Base-by-base conservation (phyloP, 2,329 filamentous ascomycete genomes). In the Fonsecaea monophora region DNA sequence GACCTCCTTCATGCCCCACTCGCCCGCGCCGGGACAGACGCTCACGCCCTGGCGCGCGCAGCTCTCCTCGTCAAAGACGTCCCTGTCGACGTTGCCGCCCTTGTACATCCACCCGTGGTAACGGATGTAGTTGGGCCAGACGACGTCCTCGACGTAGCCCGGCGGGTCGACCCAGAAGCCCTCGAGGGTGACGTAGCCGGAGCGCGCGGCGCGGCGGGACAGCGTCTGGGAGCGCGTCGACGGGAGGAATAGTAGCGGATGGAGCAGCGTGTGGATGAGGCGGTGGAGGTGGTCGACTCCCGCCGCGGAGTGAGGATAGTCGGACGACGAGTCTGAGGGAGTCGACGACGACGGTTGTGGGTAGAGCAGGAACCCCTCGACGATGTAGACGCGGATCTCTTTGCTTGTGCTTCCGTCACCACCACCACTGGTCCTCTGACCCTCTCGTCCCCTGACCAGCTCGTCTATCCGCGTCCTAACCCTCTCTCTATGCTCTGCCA, bases 91-190 rank as follows among this genome's bases (percentile, higher is more conserved):
- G 75, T 75, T 30, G 71, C 55, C 78, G 60, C 62, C 59, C 12
- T 34, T 57, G 61, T 68, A 70, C 77, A 99, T 82, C 84, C 92
- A 96, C 25, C 82, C 82, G 80, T 98, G 94, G 73, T 92, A 87
- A 61, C 86, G 83, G 3, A 91, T 91, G 78, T 97, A 98, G 74
- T 96, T 94, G 3, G 94, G 94, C 95, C 95, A 99, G 4, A 99
- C 95, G 62, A 99, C 86, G 76, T 91, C 87, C 77, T 98, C 94
- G 42, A 98, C 93, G 77, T 98, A 99, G 0, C 92, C 94, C 0
- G 92, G 92, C 0, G 95, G 95, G 78, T 99, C 95, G 64, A 89
- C 85, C 95, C 95, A 99, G 81, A 97, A 99, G 34, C 94, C 94
- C 74, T 97, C 81, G 62, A 82, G 78, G 45, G 82, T 83, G 54